These are phyloP conservation scores for Arthrobotrys megalospora DNA, from an alignment of 2,329 filamentous ascomycete genomes.

Conservation along the genomic window DNA sequence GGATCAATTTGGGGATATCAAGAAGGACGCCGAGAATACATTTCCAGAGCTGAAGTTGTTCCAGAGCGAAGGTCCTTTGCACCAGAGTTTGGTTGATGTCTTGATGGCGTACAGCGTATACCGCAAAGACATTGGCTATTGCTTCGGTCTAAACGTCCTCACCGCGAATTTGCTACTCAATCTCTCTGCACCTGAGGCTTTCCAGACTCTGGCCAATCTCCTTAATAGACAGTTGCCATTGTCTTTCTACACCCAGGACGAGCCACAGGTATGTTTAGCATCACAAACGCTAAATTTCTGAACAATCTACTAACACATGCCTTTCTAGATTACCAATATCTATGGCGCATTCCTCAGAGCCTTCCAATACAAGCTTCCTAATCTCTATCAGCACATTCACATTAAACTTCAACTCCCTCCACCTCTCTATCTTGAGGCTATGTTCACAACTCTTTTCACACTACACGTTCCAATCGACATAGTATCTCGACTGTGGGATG, in stretches of 20 bases:
- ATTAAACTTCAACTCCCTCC: constrained; percentile 70
- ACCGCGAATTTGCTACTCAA: constrained; percentile 82
- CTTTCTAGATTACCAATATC: constrained; percentile 73
- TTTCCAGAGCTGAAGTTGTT: constrained; percentile 73
- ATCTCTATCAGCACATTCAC: constrained; percentile 77
- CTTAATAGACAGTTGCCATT: constrained; percentile 82
- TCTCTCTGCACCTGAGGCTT: constrained; percentile 75
- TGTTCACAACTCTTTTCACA: constrained; percentile 79
- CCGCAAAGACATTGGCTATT: constrained; percentile 83
- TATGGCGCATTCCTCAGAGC: constrained; percentile 80
- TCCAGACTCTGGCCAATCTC: constrained; percentile 81
- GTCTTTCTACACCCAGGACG: constrained; percentile 81
- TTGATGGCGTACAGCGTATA: constrained; percentile 86
- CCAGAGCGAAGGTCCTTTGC: constrained; percentile 73
- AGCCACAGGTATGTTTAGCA: constrained; percentile 69
- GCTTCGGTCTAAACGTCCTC: constrained; percentile 80
- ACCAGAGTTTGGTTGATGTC: constrained; percentile 79
- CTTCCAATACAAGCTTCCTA: constrained; percentile 76
- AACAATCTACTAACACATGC: constrained; percentile 4
- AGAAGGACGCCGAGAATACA: constrained; percentile 74
- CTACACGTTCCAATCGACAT: constrained; percentile 77
- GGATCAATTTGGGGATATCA: constrained; percentile 67
- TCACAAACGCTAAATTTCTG: neutral
- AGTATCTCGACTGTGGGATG: constrained; percentile 82
- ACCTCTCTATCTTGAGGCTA: constrained; percentile 73